A percentile compares a stretch with the other conserved stretches of the same genome.
Conservation (phyloP, 1,284 basidiomycete genomes). For the Microbotryum intermedium region DNA sequence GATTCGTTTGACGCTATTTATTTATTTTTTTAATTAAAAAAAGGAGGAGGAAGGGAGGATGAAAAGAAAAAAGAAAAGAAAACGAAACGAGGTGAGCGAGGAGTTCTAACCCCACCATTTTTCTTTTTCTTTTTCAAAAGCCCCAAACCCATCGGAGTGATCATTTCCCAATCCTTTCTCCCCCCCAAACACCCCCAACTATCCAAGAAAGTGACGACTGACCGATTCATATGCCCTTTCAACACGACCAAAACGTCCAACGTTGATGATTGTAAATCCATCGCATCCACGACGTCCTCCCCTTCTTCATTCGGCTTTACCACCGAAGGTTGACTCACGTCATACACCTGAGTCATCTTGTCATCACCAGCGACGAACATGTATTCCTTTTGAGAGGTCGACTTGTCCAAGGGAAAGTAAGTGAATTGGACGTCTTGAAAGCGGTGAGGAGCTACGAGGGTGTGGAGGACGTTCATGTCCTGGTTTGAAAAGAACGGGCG, state of each 20-base stretch:
- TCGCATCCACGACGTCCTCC: constrained; percentile 27
- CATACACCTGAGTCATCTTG: constrained; percentile 62
- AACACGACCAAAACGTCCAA: constrained; percentile 55
- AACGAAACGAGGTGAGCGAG: too few species aligned
- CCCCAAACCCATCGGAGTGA: too few species aligned
- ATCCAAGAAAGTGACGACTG: too few species aligned
- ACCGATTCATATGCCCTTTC: constrained; percentile 67
- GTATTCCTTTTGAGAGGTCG: constrained; percentile 49
- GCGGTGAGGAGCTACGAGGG: constrained; percentile 62
- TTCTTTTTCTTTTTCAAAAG: too few species aligned
- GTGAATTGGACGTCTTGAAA: constrained; percentile 72
- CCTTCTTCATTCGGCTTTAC: constrained; percentile 30
- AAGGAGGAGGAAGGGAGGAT: background rate
- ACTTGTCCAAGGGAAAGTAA: constrained; percentile 40
- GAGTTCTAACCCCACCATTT: too few species aligned
- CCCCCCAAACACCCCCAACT: too few species aligned
- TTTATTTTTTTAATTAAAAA: too few species aligned
- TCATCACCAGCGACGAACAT: constrained; percentile 77
- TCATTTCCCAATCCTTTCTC: too few species aligned
- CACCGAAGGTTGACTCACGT: constrained; percentile 39
- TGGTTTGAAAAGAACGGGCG: constrained; percentile 34
- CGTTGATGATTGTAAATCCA: constrained; percentile 27
- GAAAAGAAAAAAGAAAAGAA: too few species aligned
- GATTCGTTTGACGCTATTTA: constrained; percentile 63
- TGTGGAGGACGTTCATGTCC: constrained; percentile 63